These are phyloP conservation scores for Begonia loranthoides DNA, from an alignment of 306 rosid species.

Conservation along the genomic window DNA sequence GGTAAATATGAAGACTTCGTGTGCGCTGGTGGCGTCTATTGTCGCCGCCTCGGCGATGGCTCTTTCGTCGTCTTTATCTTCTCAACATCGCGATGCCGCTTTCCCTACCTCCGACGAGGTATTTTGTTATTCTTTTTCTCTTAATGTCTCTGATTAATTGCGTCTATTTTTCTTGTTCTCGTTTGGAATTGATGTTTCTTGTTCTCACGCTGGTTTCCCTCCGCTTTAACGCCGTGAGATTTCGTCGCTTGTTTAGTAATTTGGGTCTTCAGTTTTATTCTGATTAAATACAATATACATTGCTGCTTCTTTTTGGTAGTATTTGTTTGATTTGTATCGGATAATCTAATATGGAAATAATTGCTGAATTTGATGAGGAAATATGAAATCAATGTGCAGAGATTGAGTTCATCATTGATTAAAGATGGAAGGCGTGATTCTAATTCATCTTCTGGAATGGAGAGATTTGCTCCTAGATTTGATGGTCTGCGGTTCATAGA, in stretches of 20 bases:
- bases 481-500: slow-evolving; percentile 91
- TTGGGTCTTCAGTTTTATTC: not conserved
- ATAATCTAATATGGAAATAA: no score
- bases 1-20: slow-evolving; percentile 26
- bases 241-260: not conserved
- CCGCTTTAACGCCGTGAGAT: not conserved
- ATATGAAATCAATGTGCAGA: not conserved
- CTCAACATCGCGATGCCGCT: slow-evolving; percentile 11
- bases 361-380: not conserved
- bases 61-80: slow-evolving; percentile 17
- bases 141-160: not conserved
- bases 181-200: not conserved
- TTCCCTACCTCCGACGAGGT: slow-evolving; percentile 16
- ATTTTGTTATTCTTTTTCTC: not conserved
- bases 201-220: not conserved
- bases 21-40: slow-evolving; percentile 34
- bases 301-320: not conserved
- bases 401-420: slow-evolving; percentile 12
- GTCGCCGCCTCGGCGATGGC: slow-evolving; percentile 43
- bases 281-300: no score
- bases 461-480: slow-evolving; percentile 73
- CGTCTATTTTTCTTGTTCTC: not conserved
- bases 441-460: slow-evolving; percentile 19
- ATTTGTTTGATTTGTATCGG: not conserved
- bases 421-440: not conserved